These are phyloP conservation scores for Pseudohyphozyma bogoriensis DNA, from an alignment of 768 basidiomycete genomes.

Conservation along the genomic window DNA sequence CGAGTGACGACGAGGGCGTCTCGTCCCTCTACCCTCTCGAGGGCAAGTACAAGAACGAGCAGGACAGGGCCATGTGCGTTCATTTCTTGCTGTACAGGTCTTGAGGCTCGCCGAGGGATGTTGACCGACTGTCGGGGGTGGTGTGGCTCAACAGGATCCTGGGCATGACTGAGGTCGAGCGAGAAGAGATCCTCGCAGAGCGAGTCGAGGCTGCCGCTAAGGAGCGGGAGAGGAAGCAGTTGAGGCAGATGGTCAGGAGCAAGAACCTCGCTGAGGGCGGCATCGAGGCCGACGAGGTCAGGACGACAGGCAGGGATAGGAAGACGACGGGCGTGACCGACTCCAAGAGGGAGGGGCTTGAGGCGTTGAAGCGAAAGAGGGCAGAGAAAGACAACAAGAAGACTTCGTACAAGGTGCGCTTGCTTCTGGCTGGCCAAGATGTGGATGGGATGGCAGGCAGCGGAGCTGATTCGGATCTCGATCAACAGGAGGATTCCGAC, in stretches of 20 bases:
- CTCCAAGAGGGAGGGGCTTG: conserved; percentile 17
- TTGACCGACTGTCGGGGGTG: too few relatives aligned
- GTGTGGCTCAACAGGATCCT: conserved; percentile 52
- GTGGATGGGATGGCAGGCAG: too few relatives aligned
- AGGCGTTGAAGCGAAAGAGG: conserved; percentile 70
- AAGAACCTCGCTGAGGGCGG: conserved; percentile 57
- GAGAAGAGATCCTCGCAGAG: conserved; percentile 72
- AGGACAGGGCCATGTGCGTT: conserved; percentile 67
- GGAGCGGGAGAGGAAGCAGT: conserved; percentile 56
- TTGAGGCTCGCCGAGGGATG: conserved; percentile 25
- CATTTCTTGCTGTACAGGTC: neutral
- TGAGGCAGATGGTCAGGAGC: conserved; percentile 63
- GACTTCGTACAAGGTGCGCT: conserved; percentile 35
- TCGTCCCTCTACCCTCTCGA: conserved; percentile 79
- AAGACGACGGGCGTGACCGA: conserved; percentile 34
- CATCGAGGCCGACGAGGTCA: conserved; percentile 50
- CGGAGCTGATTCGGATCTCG: neutral
- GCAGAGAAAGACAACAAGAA: conserved; percentile 85
- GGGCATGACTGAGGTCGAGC: conserved; percentile 71
- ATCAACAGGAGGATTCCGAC: conserved; percentile 38
- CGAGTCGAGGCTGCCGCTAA: conserved; percentile 72
- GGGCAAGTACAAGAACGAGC: conserved; percentile 77
- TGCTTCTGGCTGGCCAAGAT: neutral
- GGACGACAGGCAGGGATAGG: conserved; percentile 26
- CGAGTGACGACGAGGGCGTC: conserved; percentile 44